These are phyloP conservation scores for Ophiostoma novo-ulmi DNA, from an alignment of 2,329 filamentous ascomycete genomes.

Conservation along the genomic window DNA sequence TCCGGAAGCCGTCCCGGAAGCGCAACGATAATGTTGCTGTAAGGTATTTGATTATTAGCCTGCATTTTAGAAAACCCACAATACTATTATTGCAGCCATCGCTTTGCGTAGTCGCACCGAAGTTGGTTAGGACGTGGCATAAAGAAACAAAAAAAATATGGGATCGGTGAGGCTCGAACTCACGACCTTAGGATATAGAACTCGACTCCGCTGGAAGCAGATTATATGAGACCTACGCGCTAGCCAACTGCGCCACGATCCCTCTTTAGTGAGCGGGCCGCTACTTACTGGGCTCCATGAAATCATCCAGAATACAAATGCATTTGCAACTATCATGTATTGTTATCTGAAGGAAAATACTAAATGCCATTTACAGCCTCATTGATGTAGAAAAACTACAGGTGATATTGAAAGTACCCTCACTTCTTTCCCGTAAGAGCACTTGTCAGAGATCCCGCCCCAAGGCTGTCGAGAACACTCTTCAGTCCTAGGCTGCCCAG, in stretches of 20 bases:
- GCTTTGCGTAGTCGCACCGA: no score
- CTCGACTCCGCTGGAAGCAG: background rate
- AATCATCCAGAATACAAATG: background rate
- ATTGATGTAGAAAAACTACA: no score
- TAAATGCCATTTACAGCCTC: no score
- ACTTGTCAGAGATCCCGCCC: background rate
- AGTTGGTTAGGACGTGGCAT: no score
- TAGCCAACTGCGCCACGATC: slow-evolving; percentile 9
- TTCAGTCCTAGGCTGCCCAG: background rate
- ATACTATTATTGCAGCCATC: no score
- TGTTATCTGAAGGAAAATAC: no score
- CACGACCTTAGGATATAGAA: slow-evolving; percentile 27
- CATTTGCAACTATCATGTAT: no score
- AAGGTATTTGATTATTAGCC: no score
- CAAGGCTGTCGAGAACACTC: background rate
- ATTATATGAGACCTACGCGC: background rate
- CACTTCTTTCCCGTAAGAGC: background rate
- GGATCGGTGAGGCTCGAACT: slow-evolving; percentile 29
- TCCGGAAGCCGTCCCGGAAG: no score
- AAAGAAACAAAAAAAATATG: slow-evolving; percentile 14
- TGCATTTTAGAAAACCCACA: no score
- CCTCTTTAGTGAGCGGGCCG: background rate
- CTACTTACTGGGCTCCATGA: background rate
- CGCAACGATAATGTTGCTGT: no score
- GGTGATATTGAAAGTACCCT: background rate